A percentile compares a stretch with the other conserved stretches of the same genome.
Evolutionary conservation across 2,329 filamentous ascomycete genomes (phyloP).

Genomic region (Celoporthe dispersa): DNA sequence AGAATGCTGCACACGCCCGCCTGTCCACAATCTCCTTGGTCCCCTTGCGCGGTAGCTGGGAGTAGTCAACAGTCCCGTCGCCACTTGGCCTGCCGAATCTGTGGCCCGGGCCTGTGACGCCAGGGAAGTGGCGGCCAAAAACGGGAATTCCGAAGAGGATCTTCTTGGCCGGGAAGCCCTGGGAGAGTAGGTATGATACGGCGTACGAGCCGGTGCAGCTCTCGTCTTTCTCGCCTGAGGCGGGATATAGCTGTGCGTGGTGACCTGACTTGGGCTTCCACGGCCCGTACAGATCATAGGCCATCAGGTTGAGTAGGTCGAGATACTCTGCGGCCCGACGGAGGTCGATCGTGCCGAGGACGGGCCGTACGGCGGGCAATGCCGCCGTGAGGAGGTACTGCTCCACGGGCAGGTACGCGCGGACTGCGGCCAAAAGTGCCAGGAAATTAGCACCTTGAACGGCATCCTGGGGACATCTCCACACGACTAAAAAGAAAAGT

Average conservation of each 20-base stretch:
- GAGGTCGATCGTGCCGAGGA: conserved; percentile 72
- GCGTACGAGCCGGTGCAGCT: conserved; percentile 71
- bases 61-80: conserved; percentile 76
- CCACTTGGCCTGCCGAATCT: conserved; percentile 60
- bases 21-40: conserved; percentile 72
- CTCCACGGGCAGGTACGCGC: conserved; percentile 69
- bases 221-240: conserved; percentile 55
- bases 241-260: conserved; percentile 74
- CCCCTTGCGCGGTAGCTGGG: conserved; percentile 64
- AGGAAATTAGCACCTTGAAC: conserved; percentile 74
- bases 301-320: conserved; percentile 78
- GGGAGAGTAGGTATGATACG: conserved; percentile 66
- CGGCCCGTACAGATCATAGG: conserved; percentile 77
- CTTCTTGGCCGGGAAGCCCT: conserved; percentile 71
- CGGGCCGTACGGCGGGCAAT: conserved; percentile 69
- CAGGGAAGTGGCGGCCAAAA: conserved; percentile 76
- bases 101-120: conserved; percentile 67
- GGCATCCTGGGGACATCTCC: conserved; percentile 73
- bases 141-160: conserved; percentile 77
- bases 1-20: conserved; percentile 70
- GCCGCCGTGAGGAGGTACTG: conserved; percentile 73
- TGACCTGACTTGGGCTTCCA: conserved; percentile 73
- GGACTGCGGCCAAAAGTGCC: conserved; percentile 67
- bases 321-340: conserved; percentile 65
- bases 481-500: conserved; percentile 63